Evolutionary conservation across 495 filamentous ascomycete genomes (phyloP), one percentile per base, ranked within the genome.

Genomic region (Podospora bellae-mahoneyi): DNA sequence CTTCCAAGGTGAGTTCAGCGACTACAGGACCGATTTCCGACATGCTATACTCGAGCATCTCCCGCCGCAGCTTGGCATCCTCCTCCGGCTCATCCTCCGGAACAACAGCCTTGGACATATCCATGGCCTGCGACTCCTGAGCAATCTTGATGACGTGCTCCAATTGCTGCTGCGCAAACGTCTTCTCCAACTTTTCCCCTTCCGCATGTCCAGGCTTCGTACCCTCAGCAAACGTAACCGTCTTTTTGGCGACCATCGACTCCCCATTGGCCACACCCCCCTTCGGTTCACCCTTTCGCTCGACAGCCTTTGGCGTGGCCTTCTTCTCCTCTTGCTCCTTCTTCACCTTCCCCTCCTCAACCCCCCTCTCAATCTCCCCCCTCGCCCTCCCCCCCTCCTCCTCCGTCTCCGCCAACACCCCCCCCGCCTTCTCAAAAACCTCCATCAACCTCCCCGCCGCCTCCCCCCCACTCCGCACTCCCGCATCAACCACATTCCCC

Each of bases 31-130:
- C 92, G 64, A 99, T 88, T 71, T 97, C 93, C 26, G 78, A 82
- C 76, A 95, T 86, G 60, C 89, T 89, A 72, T 97, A 98, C 68
- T 91, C 82, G n/a, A 97, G 79, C 95, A 99, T 98, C 71, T 97
- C 88, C 64, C 89, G 87, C 13, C 96, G 91, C 2, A 96, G 77
- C n/a, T 82, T 81, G 10, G 91, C 89, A 74, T 96, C 94, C 69
- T 96, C 93, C 3, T 83, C 77, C 0, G 91, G 86, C 72, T 99
- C 96, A 64, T 91, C 82, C 0, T 87, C 78, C 6, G 82, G 83
- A 16, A 84, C 78, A 15, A 83, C 74, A 2, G 81, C 80, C 23
- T 78, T 74, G 7, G 81, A 78, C 71, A 82, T 74, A 26, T 69
- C 65, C 63, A 80, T 79, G 6, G 62, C 74, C 58, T 84, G 76